Evolutionary conservation across 345 rosid species (phyloP).

Genomic region (Salix caprea): DNA sequence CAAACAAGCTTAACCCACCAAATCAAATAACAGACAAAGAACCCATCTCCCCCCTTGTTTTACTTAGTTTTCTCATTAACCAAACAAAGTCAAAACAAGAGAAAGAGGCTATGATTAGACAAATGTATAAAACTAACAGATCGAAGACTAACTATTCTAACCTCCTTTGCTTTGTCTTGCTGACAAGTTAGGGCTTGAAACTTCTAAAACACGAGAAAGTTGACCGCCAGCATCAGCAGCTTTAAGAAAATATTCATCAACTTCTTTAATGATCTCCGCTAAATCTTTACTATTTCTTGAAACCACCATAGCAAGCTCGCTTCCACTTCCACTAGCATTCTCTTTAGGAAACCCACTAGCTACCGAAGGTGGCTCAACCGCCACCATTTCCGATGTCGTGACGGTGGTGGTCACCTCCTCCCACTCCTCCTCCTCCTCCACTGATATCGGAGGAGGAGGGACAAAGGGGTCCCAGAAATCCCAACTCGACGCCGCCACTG

Average conservation of each 20-base stretch:
- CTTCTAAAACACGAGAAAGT: slow-evolving; percentile 65
- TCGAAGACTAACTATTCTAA: slow-evolving; percentile 5
- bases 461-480: slow-evolving; percentile 93
- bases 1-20: background rate
- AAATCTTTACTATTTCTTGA: slow-evolving; percentile 80
- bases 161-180: slow-evolving; percentile 52
- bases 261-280: slow-evolving; percentile 78
- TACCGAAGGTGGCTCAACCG: slow-evolving; percentile 47
- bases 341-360: slow-evolving; percentile 68
- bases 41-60: background rate
- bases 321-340: slow-evolving; percentile 38
- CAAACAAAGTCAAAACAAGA: background rate
- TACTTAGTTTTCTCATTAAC: background rate
- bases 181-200: slow-evolving; percentile 45
- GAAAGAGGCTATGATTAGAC: background rate
- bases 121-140: background rate
- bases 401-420: slow-evolving; percentile 42
- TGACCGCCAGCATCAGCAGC: slow-evolving; percentile 74
- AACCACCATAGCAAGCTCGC: slow-evolving; percentile 78
- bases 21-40: background rate
- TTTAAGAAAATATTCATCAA: slow-evolving; percentile 80
- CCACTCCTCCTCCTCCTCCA: slow-evolving; percentile 73
- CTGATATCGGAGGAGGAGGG: slow-evolving; percentile 38
- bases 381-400: slow-evolving; percentile 19
- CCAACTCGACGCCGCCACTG: slow-evolving; percentile 65